A percentile compares a stretch with the other conserved stretches of the same genome.
Conservation (phyloP, 345 rosid species). For the Populus davidiana region DNA sequence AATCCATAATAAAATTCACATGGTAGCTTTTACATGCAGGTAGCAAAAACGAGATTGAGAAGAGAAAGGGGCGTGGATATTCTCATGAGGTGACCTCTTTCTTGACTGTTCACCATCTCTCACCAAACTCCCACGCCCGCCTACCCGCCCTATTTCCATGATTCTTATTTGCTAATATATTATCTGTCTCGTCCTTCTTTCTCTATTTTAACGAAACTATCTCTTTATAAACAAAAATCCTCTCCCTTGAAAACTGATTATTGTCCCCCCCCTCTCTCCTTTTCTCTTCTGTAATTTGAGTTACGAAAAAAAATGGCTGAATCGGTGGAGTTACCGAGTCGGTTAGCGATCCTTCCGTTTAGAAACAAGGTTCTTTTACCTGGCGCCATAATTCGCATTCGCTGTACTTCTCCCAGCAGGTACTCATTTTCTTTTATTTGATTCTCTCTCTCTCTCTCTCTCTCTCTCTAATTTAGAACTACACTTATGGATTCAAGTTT, state of each 20-base stretch:
- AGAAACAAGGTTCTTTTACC: constrained; percentile 94
- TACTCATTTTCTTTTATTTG: background rate
- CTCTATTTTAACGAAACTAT: background rate
- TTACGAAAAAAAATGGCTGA: constrained; percentile 55
- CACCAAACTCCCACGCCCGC: background rate
- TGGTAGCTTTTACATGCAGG: background rate
- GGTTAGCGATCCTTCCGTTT: constrained; percentile 93
- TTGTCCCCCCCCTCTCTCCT: background rate
- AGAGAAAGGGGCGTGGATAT: background rate
- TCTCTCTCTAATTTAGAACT: background rate
- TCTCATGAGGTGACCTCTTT: background rate
- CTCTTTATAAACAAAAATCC: background rate
- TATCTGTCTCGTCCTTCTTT: background rate
- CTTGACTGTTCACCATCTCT: background rate
- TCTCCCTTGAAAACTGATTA: background rate
- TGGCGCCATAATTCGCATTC: constrained; percentile 98
- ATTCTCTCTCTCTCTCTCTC: background rate
- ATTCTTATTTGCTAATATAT: background rate
- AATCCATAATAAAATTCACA: background rate
- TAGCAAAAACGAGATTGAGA: background rate
- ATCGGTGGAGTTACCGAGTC: constrained; percentile 85
- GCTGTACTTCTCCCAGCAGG: constrained; percentile 98
- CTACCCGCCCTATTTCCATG: background rate
- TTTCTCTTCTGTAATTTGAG: background rate
- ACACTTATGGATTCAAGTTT: background rate